Conservation (phyloP, 2,329 filamentous ascomycete species). For the Fusarium fujikuroi region DNA sequence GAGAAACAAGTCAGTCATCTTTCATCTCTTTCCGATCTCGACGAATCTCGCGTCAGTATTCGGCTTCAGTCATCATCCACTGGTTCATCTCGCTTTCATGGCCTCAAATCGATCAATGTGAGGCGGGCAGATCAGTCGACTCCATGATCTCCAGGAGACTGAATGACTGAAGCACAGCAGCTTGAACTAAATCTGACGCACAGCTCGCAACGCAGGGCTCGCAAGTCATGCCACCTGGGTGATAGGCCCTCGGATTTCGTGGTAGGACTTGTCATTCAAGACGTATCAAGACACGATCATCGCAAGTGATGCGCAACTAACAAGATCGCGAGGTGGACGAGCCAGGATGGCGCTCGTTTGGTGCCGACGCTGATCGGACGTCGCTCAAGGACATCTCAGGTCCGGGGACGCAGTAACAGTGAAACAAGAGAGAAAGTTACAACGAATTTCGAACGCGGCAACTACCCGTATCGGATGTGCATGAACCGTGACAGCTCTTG, state of each 20-base stretch:
- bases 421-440: slow-evolving; percentile 19
- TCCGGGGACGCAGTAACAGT: slow-evolving; percentile 24
- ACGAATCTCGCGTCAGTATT: slow-evolving; percentile 36
- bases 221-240: slow-evolving; percentile 43
- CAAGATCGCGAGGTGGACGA: slow-evolving; percentile 22
- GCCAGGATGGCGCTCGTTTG: slow-evolving; percentile 16
- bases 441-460: slow-evolving; percentile 21
- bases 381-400: slow-evolving; percentile 20
- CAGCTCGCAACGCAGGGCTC: slow-evolving; percentile 44
- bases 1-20: slow-evolving; percentile 20
- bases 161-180: slow-evolving; percentile 32
- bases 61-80: slow-evolving; percentile 20
- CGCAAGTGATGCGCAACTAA: slow-evolving; percentile 16
- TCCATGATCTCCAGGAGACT: slow-evolving; percentile 15
- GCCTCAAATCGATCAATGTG: slow-evolving; percentile 32
- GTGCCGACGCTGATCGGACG: slow-evolving; percentile 29
- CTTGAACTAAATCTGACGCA: slow-evolving; percentile 29
- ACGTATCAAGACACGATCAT: slow-evolving; percentile 18
- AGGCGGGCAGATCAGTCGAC: slow-evolving; percentile 29
- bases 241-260: not conserved
- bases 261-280: not conserved
- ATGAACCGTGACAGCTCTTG: slow-evolving; percentile 32
- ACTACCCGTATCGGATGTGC: slow-evolving; percentile 36
- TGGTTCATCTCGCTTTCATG: slow-evolving; percentile 27
- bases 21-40: slow-evolving; percentile 22